These are phyloP conservation scores for Leccinum disarticulatum DNA, from an alignment of 768 basidiomycete species.

Conservation along the genomic window DNA sequence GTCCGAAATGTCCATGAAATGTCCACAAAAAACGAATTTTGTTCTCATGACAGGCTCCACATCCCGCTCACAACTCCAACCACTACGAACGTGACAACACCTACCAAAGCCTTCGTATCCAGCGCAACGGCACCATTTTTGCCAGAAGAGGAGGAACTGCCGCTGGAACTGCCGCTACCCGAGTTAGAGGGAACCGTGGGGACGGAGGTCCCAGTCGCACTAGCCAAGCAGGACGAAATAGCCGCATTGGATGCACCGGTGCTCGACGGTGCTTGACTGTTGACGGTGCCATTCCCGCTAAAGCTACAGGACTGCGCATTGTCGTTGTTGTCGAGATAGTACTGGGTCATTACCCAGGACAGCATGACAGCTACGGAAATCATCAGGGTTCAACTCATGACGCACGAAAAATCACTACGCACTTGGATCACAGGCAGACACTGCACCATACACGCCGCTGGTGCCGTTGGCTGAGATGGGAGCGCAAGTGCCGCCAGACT, in stretches of 20 bases:
- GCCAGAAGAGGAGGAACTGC: constrained; percentile 19
- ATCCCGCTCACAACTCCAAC: constrained; percentile 42
- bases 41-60: constrained; percentile 28
- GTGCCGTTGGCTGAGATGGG: constrained; percentile 73
- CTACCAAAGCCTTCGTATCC: constrained; percentile 37
- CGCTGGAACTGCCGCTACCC: constrained; percentile 15
- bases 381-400: not conserved
- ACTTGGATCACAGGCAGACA: constrained; percentile 83
- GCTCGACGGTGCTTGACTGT: constrained; percentile 49
- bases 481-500: constrained; percentile 57
- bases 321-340: constrained; percentile 63
- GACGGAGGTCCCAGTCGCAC: constrained; percentile 60
- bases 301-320: constrained; percentile 72
- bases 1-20: not conserved
- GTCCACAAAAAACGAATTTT: not conserved
- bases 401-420: constrained; percentile 26
- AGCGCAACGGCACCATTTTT: constrained; percentile 24
- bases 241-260: constrained; percentile 52
- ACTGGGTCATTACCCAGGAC: constrained; percentile 80
- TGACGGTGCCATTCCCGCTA: constrained; percentile 80
- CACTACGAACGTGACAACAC: constrained; percentile 37
- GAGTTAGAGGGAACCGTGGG: constrained; percentile 40
- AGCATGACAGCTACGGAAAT: constrained; percentile 62
- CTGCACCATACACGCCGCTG: constrained; percentile 71
- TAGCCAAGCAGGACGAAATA: constrained; percentile 66